These are phyloP conservation scores for Phyllosticta capitalensis DNA, from an alignment of 2,329 filamentous ascomycete genomes.

Conservation along the genomic window DNA sequence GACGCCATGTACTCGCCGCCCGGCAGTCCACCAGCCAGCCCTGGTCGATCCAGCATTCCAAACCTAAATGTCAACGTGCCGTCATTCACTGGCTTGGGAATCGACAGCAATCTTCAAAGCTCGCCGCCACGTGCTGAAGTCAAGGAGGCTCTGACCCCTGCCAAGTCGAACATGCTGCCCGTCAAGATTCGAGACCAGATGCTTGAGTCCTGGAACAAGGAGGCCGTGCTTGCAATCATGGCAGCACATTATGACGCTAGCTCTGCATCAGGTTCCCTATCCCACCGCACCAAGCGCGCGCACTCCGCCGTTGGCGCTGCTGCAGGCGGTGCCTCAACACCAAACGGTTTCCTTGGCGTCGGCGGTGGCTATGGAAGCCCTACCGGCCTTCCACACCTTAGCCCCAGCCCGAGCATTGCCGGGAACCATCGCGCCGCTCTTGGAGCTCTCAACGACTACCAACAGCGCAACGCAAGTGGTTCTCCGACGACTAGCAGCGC, in stretches of 20 bases:
- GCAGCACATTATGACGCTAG: constrained; percentile 58
- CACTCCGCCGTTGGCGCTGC: constrained; percentile 15
- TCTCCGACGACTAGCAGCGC: constrained; percentile 27
- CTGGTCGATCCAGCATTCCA: constrained; percentile 42
- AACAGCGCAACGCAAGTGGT: constrained; percentile 14
- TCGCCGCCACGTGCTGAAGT: background rate
- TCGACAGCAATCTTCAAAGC: background rate
- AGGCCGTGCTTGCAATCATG: constrained; percentile 58
- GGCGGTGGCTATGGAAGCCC: constrained; percentile 29
- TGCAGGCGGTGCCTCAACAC: background rate
- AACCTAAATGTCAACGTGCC: background rate
- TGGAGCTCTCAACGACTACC: constrained; percentile 3
- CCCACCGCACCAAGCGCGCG: constrained; percentile 1
- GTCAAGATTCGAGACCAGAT: constrained; percentile 62
- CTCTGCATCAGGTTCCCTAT: constrained; percentile 56
- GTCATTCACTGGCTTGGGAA: background rate
- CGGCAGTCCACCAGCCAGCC: constrained; percentile 60
- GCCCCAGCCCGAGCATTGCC: background rate
- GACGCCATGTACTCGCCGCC: constrained; percentile 53
- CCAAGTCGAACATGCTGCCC: constrained; percentile 41
- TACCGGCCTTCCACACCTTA: constrained; percentile 6
- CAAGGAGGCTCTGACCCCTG: background rate
- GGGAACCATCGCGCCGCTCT: constrained; percentile 6
- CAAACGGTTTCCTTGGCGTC: constrained; percentile 42
- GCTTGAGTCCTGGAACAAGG: constrained; percentile 69